Evolutionary conservation across 169 alveolate genomes (phyloP).

Genomic region (Theileria annulata): DNA sequence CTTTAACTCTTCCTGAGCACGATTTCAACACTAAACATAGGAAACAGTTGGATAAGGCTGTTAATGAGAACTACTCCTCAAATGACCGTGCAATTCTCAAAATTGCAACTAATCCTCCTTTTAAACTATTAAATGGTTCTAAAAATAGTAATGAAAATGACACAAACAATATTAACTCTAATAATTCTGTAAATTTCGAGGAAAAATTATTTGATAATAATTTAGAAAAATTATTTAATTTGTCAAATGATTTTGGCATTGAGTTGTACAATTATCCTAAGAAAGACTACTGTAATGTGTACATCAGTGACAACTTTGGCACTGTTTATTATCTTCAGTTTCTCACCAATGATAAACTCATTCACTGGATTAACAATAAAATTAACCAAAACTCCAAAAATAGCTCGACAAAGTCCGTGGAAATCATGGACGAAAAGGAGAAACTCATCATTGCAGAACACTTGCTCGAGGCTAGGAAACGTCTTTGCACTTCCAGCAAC

Average conservation of each 20-base stretch:
- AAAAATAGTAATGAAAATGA: neutral
- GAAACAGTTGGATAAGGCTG: slow-evolving; percentile 23
- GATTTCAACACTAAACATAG: slow-evolving; percentile 48
- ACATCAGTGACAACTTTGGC: slow-evolving; percentile 73
- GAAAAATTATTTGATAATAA: neutral
- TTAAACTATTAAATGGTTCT: neutral
- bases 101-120: slow-evolving; percentile 35
- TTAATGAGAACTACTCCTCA: slow-evolving; percentile 23
- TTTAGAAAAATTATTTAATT: neutral
- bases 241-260: slow-evolving; percentile 18
- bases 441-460: slow-evolving; percentile 45
- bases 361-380: slow-evolving; percentile 37
- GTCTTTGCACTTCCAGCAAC: slow-evolving; percentile 39
- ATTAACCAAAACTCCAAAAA: slow-evolving; percentile 7
- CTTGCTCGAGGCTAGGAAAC: slow-evolving; percentile 64
- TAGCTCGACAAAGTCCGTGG: neutral
- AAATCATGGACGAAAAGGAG: slow-evolving; percentile 52
- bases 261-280: neutral
- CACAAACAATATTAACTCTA: neutral
- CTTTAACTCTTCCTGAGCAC: slow-evolving; percentile 12
- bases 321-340: slow-evolving; percentile 64
- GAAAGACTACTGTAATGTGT: slow-evolving; percentile 58
- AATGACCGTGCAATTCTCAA: slow-evolving; percentile 30
- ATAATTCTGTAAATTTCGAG: neutral
- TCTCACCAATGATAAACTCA: slow-evolving; percentile 65